Percentiles rank a stretch among this genome's conserved stretches.
phyloP scores from a whole-genome alignment of 257 asterid species.

The Rhazya stricta region DNA sequence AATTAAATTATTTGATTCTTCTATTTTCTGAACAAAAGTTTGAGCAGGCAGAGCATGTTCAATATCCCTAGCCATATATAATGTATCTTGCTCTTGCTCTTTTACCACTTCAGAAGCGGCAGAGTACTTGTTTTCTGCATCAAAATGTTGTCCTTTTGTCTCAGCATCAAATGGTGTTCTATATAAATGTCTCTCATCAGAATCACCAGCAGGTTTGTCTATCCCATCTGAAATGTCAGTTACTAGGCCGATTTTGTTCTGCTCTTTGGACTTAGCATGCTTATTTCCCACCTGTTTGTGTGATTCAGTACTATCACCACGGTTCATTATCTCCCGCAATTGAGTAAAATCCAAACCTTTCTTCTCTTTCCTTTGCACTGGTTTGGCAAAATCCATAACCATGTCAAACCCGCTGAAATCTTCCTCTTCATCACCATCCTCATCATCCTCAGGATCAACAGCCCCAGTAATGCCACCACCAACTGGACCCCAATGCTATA shows the following conservation, averaged over 20 bases:
- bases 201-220: constrained; percentile 14
- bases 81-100: constrained; percentile 13
- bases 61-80: constrained; percentile 20
- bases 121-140: constrained; percentile 16
- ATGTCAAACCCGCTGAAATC: constrained; percentile 32
- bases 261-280: constrained; percentile 17
- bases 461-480: constrained; percentile 15
- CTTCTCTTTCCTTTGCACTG: constrained; percentile 58
- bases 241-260: constrained; percentile 9
- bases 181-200: constrained; percentile 12
- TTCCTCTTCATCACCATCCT: constrained; percentile 37
- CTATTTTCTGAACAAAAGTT: constrained; percentile 17
- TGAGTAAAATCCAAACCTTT: constrained; percentile 55
- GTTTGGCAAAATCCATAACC: constrained; percentile 51
- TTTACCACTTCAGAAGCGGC: constrained; percentile 13
- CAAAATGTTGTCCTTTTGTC: constrained; percentile 18
- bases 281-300: constrained; percentile 21
- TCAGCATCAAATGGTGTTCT: constrained; percentile 16
- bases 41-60: constrained; percentile 22
- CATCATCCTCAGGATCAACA: constrained; percentile 27
- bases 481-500: constrained; percentile 68
- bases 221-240: constrained; percentile 23
- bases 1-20: constrained; percentile 5
- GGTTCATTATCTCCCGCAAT: constrained; percentile 44
- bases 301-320: constrained; percentile 23